phyloP scores from a whole-genome alignment of 2,329 filamentous ascomycete species.

The Microdochium trichocladiopsis region DNA sequence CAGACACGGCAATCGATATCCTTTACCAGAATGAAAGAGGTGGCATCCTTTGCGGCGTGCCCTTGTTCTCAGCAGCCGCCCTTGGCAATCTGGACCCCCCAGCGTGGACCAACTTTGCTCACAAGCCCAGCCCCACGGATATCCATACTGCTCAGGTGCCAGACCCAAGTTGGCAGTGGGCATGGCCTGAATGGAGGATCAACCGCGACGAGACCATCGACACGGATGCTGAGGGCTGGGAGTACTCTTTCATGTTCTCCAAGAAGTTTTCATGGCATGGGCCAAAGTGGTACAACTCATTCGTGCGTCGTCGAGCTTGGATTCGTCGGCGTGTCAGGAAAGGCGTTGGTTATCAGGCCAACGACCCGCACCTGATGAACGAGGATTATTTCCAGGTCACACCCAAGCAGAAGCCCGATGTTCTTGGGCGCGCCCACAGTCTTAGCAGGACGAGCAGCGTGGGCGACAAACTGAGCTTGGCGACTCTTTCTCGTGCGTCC shows the following conservation, averaged over 20 bases:
- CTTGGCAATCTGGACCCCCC: slow-evolving; percentile 80
- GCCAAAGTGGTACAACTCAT: slow-evolving; percentile 88
- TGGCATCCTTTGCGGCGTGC: slow-evolving; percentile 78
- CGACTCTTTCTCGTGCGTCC: slow-evolving; percentile 21
- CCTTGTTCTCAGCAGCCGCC: slow-evolving; percentile 82
- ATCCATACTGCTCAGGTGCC: slow-evolving; percentile 87
- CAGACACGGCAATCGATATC: slow-evolving; percentile 65
- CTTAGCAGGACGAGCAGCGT: slow-evolving; percentile 23
- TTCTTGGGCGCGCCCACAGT: slow-evolving; percentile 21
- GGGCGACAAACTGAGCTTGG: slow-evolving; percentile 25
- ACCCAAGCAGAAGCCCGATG: slow-evolving; percentile 17
- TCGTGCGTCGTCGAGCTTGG: slow-evolving; percentile 87
- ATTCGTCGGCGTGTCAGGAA: slow-evolving; percentile 70
- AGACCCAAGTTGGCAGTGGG: slow-evolving; percentile 94
- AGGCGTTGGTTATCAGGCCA: slow-evolving; percentile 31
- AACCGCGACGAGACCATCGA: slow-evolving; percentile 65
- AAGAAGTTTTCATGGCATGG: slow-evolving; percentile 78
- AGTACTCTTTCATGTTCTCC: slow-evolving; percentile 86
- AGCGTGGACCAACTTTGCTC: slow-evolving; percentile 72
- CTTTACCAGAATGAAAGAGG: slow-evolving; percentile 95
- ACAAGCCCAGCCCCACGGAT: slow-evolving; percentile 53
- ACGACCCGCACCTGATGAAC: slow-evolving; percentile 60
- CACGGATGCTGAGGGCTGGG: slow-evolving; percentile 83
- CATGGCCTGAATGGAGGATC: slow-evolving; percentile 57
- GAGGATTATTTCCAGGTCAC: slow-evolving; percentile 76